Base-by-base conservation (phyloP, 78 protist species). In the Guillardia theta region DNA sequence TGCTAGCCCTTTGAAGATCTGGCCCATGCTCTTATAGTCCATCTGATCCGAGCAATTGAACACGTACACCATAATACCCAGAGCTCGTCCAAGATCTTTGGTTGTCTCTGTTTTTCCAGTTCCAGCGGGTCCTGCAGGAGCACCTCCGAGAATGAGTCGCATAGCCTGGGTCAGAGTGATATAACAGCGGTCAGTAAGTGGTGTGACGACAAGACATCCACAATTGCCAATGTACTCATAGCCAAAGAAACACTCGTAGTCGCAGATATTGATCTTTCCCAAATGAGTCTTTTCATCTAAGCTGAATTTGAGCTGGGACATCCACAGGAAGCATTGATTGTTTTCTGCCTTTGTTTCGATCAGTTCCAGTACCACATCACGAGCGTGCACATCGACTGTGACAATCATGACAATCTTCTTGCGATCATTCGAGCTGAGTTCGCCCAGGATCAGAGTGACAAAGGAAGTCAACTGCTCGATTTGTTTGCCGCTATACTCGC, bases 121-220 rank as follows among this genome's bases (percentile, higher is more conserved):
- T 3, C 99, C 99, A 27, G 99, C 99, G 22, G 99, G 99, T 0
- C 99, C 99, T 0, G 98, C 98, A 0, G 99, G 99, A 24, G 98
- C 97, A n/a, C 98, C 98, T 27, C 98, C 98, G 96, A 96, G 96
- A 64, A 76, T 78, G 53, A 97, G 96, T 9, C 95, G 96, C 44
- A 97, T 95, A 3, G 98, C 93, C 53, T 98, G 99, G 5, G 98
- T 94, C 45, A 97, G 96, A 1, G 99, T 98, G 94, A 98, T 97
- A 97, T 98, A 98, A 95, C 98, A 97, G 33, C 99, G 95, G 43
- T 98, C 99, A n/a, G 99, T 98, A 30, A 98, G 96, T 37, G 98
- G 97, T 4, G 99, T 98, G 92, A 98, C 96, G 70, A 98, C 99
- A 9, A 98, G 95, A 41, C 99, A 96, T 12, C 96, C 93, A 30